Base-by-base conservation (phyloP, 371 early-diverging fungal genomes). In the Rhizopus arrhizus region DNA sequence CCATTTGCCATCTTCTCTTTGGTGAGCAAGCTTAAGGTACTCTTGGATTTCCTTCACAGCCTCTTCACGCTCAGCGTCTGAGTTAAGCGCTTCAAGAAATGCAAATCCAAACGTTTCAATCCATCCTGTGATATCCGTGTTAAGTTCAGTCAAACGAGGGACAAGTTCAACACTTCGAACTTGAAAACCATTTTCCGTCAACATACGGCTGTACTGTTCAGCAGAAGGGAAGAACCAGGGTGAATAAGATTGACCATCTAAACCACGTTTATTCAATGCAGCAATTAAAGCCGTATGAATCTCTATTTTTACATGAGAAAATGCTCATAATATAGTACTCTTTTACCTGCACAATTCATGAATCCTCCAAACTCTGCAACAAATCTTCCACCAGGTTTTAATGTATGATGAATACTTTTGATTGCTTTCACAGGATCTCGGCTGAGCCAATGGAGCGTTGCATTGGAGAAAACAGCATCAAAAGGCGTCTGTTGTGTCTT, bases 391-490 rank as follows among this genome's bases (percentile, higher is more conserved):
- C 66, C 68, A 10, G 83, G 77, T 49, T 82, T 85, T 38, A 91
- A 74, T 5, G 72, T 64, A 41, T 79, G 68, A 45, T 77, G 66
- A 33, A 87, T 84, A 11, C 86, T 86, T 41, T 68, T 66, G 56
- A 89, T 81, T 2, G 83, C 88, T 28, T 81, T 75, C 10, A 61
- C 72, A 8, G 88, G 89, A 48, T 87, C 82, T 9, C 58, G 35
- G 47, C 84, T 89, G 74, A 91, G 81, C 91, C 90, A 91, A 62
- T 91, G 91, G 11, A 89, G 62, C 1, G 87, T 88, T 16, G 87
- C 88, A 58, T 77, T 86, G 0, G 85, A 84, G 58, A 86, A 85
- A 0, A 88, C 85, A 0, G 83, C 81, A 57, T 88, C 88, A 70
- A 85, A 86, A 15, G 51, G 50, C 31, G 51, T 16, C 12, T 57